These are phyloP conservation scores for Sclerotinia borealis DNA, from an alignment of 2,329 filamentous ascomycete genomes.

Conservation along the genomic window DNA sequence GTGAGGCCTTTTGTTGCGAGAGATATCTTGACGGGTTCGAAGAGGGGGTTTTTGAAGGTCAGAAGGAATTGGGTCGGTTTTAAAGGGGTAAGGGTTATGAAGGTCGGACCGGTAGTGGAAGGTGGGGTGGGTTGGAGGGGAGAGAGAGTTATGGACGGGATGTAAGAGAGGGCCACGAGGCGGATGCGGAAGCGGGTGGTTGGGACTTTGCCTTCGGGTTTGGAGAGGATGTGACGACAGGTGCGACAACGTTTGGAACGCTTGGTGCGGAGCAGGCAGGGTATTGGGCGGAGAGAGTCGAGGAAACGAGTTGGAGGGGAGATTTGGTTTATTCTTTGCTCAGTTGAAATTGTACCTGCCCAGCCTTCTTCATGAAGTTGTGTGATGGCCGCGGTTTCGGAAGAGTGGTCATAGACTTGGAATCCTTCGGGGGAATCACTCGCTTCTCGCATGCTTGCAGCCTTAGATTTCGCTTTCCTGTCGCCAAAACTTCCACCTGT, in stretches of 20 bases:
- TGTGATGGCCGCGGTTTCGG: constrained; percentile 53
- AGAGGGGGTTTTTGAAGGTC: constrained; percentile 89
- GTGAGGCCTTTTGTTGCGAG: constrained; percentile 78
- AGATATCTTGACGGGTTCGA: constrained; percentile 81
- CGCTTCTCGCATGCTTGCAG: constrained; percentile 76
- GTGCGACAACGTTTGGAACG: constrained; percentile 87
- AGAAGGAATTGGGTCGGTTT: constrained; percentile 73
- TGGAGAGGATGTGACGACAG: constrained; percentile 91
- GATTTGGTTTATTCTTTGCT: constrained; percentile 48
- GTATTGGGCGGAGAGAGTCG: constrained; percentile 72
- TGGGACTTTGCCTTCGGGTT: constrained; percentile 84
- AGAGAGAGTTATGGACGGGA: constrained; percentile 73
- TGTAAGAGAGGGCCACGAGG: constrained; percentile 79
- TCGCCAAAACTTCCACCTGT: constrained; percentile 56
- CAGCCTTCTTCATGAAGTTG: constrained; percentile 52
- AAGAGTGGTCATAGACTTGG: constrained; percentile 40
- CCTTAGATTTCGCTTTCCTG: constrained; percentile 61
- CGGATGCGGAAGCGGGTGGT: constrained; percentile 90
- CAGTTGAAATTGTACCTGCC: constrained; percentile 52
- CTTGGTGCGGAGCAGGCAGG: constrained; percentile 81
- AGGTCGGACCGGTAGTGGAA: background rate
- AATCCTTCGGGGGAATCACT: constrained; percentile 65
- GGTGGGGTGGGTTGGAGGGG: constrained; percentile 43
- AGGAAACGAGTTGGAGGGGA: constrained; percentile 52
- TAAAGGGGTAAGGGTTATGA: constrained; percentile 22